Evolutionary conservation across 2,329 filamentous ascomycete genomes (phyloP).

Genomic region (Rosellinia necatrix): DNA sequence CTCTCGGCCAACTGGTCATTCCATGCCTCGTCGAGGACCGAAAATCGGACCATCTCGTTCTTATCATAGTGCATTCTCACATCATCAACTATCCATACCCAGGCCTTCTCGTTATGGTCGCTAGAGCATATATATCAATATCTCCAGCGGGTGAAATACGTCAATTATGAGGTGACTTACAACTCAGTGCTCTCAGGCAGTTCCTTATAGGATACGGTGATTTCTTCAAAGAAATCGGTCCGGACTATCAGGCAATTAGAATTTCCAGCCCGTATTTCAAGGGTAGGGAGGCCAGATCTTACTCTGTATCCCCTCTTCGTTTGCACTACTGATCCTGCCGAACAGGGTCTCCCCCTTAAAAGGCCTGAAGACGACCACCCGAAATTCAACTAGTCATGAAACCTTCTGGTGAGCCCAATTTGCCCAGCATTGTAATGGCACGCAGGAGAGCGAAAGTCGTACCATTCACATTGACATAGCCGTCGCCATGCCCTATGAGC

Average conservation of each 20-base stretch:
- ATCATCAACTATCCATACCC: slow-evolving; percentile 81
- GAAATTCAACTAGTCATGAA: slow-evolving; percentile 75
- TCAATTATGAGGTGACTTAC: slow-evolving; percentile 54
- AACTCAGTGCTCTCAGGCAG: slow-evolving; percentile 78
- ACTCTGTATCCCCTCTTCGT: slow-evolving; percentile 73
- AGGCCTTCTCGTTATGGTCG: slow-evolving; percentile 75
- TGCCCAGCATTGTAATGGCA: background rate
- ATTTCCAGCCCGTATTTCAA: background rate
- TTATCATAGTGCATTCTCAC: slow-evolving; percentile 84
- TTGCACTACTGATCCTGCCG: slow-evolving; percentile 79
- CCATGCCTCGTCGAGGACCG: slow-evolving; percentile 88
- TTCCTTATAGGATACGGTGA: slow-evolving; percentile 76
- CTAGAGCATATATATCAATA: slow-evolving; percentile 48
- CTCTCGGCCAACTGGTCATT: slow-evolving; percentile 81
- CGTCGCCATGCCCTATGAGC: slow-evolving; percentile 88
- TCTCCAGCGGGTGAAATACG: slow-evolving; percentile 25
- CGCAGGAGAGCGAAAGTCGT: slow-evolving; percentile 24
- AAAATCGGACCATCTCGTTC: slow-evolving; percentile 84
- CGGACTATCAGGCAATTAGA: slow-evolving; percentile 58
- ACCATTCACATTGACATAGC: slow-evolving; percentile 94
- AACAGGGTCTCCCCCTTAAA: slow-evolving; percentile 94
- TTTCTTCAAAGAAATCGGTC: slow-evolving; percentile 93
- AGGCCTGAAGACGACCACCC: slow-evolving; percentile 89
- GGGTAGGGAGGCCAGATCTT: slow-evolving; percentile 32
- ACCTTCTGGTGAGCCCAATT: background rate